Conservation (phyloP, 2,329 filamentous ascomycete genomes). For the Meredithiella fracta region DNA sequence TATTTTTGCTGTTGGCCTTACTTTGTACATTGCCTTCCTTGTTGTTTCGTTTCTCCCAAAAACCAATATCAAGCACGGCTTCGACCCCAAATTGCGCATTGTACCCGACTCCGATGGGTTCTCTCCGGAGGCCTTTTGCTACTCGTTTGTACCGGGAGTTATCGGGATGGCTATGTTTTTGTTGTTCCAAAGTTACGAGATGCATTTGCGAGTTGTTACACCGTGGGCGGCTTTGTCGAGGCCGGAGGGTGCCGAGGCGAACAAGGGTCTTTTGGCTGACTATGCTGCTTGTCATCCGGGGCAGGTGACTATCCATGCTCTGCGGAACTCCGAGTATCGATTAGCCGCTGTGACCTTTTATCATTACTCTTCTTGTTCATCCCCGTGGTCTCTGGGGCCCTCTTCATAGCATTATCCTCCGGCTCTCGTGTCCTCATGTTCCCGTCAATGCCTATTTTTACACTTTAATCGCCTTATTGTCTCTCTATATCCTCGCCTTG, state of each 20-base stretch:
- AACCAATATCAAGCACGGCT: conserved; percentile 50
- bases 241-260: conserved; percentile 42
- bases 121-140: conserved; percentile 76
- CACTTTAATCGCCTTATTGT: conserved; percentile 53
- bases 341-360: conserved; percentile 45
- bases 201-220: conserved; percentile 46
- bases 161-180: conserved; percentile 53
- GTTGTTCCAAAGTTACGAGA: conserved; percentile 49
- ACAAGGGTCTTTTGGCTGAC: conserved; percentile 49
- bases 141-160: conserved; percentile 55
- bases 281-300: conserved; percentile 52
- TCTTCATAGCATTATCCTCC: conserved; percentile 58
- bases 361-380: conserved; percentile 43
- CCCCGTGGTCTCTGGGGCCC: conserved; percentile 50
- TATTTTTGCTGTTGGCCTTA: conserved; percentile 43
- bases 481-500: conserved; percentile 52
- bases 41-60: conserved; percentile 62
- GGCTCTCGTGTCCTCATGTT: conserved; percentile 43
- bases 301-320: conserved; percentile 39
- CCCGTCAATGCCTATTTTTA: conserved; percentile 55
- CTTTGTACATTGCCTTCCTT: conserved; percentile 54
- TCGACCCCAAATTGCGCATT: conserved; percentile 49
- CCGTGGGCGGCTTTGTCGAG: conserved; percentile 50
- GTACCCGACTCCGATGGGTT: conserved; percentile 48
- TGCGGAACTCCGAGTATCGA: conserved; percentile 46